These are phyloP conservation scores for Haematococcus sp. DNA, from an alignment of 139 green algal genomes.

Conservation along the genomic window DNA sequence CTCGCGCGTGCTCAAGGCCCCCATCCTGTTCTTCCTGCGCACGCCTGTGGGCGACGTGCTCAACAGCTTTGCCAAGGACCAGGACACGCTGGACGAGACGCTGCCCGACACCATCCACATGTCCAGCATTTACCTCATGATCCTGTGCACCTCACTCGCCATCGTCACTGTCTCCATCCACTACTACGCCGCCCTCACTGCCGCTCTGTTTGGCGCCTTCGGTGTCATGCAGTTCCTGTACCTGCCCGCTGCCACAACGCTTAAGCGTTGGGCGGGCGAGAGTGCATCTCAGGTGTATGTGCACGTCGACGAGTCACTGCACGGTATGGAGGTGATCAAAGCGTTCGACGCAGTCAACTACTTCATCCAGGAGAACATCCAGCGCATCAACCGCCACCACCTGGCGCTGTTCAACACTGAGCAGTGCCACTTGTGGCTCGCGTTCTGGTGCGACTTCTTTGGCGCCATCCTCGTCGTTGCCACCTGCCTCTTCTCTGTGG, in stretches of 20 bases:
- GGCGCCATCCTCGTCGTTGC: constrained; percentile 59
- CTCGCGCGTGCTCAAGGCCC: constrained; percentile 44
- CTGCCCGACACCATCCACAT: constrained; percentile 54
- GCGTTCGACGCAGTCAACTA: constrained; percentile 58
- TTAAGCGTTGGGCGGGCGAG: constrained; percentile 62
- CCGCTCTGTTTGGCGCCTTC: constrained; percentile 34
- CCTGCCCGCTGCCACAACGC: constrained; percentile 57
- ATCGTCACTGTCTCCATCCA: constrained; percentile 50
- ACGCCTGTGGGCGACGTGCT: constrained; percentile 54
- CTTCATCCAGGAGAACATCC: constrained; percentile 55
- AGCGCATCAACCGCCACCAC: constrained; percentile 52
- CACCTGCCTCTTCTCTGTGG: constrained; percentile 53
- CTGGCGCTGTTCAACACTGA: constrained; percentile 63
- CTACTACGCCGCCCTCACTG: constrained; percentile 43
- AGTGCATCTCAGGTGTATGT: constrained; percentile 44
- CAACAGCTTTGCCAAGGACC: constrained; percentile 52
- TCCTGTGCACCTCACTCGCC: constrained; percentile 45
- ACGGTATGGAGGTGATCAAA: constrained; percentile 66
- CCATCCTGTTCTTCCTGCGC: constrained; percentile 57
- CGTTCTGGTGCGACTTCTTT: constrained; percentile 70
- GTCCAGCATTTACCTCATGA: constrained; percentile 52
- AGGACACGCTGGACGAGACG: constrained; percentile 53
- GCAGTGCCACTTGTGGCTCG: constrained; percentile 64
- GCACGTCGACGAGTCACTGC: constrained; percentile 60
- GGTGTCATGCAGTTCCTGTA: constrained; percentile 58